Evolutionary conservation across 192 early-diverging fungal species (phyloP).

Genomic region (Coemansia reversa): DNA sequence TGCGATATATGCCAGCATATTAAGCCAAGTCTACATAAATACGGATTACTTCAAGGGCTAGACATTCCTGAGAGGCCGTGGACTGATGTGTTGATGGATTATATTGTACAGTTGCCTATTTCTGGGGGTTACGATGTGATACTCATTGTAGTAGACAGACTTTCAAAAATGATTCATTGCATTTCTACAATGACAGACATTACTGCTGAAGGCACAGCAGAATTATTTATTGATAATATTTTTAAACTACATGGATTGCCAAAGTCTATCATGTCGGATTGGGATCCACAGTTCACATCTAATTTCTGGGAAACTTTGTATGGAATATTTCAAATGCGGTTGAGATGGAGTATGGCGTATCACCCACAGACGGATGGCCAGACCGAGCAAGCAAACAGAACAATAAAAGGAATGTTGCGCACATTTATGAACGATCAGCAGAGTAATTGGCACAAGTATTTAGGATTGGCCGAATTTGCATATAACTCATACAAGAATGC

Average conservation of each 20-base stretch:
- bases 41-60: not conserved
- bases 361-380: conserved; percentile 16
- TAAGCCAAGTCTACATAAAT: not conserved
- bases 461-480: conserved; percentile 8
- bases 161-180: conserved; percentile 15
- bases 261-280: conserved; percentile 17
- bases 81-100: conserved; percentile 24
- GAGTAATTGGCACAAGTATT: conserved; percentile 4
- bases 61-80: not conserved
- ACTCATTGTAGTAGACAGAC: conserved; percentile 7
- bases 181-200: conserved; percentile 5
- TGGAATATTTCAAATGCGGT: not conserved
- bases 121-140: conserved; percentile 12
- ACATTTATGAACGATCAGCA: not conserved
- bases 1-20: conserved; percentile 11
- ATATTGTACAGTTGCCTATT: conserved; percentile 12
- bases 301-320: conserved; percentile 9
- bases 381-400: not conserved
- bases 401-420: conserved; percentile 10
- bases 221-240: conserved; percentile 8
- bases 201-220: conserved; percentile 8
- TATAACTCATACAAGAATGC: not conserved
- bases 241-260: conserved; percentile 20
- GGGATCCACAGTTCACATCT: conserved; percentile 22
- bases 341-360: conserved; percentile 1